A percentile compares a stretch with the other conserved stretches of the same genome.
Conservation (phyloP, 345 rosid genomes). For the Erysimum cheiranthoides region DNA sequence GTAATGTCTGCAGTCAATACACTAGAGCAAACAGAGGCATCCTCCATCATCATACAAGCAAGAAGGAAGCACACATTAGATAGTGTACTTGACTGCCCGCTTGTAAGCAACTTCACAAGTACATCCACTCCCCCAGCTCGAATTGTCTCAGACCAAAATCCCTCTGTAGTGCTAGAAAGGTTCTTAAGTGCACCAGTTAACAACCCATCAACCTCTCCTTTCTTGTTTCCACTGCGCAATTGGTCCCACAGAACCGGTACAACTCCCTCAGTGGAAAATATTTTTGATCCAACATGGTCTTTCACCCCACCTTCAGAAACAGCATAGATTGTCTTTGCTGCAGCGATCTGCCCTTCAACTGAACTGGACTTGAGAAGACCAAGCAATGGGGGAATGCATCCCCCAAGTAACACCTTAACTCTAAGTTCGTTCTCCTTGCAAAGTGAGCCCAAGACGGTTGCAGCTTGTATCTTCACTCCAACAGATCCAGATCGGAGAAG, state of each 20-base stretch:
- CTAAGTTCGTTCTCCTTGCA: conserved; percentile 99
- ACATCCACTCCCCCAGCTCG: conserved; percentile 98
- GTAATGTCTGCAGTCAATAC: conserved; percentile 93
- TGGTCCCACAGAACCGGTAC: conserved; percentile 96
- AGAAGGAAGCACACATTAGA: conserved; percentile 97
- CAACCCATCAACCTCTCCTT: conserved; percentile 87
- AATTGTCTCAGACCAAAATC: conserved; percentile 90
- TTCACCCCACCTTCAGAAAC: conserved; percentile 96
- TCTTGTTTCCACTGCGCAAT: conserved; percentile 72
- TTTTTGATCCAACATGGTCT: conserved; percentile 98
- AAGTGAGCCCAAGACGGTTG: conserved; percentile 92
- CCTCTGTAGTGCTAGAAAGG: conserved; percentile 91
- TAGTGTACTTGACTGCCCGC: conserved; percentile 82
- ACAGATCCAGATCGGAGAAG: conserved; percentile 96
- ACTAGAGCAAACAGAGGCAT: conserved; percentile 84
- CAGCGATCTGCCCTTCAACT: conserved; percentile 93
- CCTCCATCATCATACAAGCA: conserved; percentile 96
- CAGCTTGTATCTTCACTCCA: conserved; percentile 96
- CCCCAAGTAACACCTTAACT: conserved; percentile 97
- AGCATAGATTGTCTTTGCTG: conserved; percentile 94
- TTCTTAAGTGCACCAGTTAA: conserved; percentile 95
- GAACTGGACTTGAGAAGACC: conserved; percentile 98
- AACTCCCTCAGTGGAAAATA: conserved; percentile 99
- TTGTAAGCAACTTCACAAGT: conserved; percentile 90
- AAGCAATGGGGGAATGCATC: conserved; percentile 99